Evolutionary conservation across 768 basidiomycete species (phyloP), one percentile per base, ranked within the genome.

Genomic region (Tricholoma furcatifolium): DNA sequence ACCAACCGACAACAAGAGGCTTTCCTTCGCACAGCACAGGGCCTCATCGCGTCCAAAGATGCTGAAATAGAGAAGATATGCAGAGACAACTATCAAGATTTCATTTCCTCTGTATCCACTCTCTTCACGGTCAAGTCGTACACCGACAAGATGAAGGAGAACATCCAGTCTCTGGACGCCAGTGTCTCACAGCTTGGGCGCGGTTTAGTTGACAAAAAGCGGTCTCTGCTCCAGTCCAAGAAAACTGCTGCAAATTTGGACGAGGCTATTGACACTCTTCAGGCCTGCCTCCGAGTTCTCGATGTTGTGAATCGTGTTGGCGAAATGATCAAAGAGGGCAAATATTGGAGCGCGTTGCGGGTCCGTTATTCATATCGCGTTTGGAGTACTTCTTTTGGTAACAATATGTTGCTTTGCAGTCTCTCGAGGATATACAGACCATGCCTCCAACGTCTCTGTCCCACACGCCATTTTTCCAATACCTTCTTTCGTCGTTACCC

Each of bases 21-120:
- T 10, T 98, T 93, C 70, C 80, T 98, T 50, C 83, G 88, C 47
- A 90, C 87, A 40, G 75, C 98, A 39, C 87, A 91, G 63, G 78
- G 74, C n/a, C 88, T 98, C 62, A 88, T 98, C 54, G 86, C 93
- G 63, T 85, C 93, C 58, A 97, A 98, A 73, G 97, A 99, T 67
- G 79, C 82, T 55, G 96, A 98, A 70, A 99, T 99, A 68, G 93
- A 98, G 73, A 84, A 82, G 54, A 94, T 98, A 68, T 98, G 97
- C 72, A 83, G 86, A 52, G 90, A 93, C 60, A 98, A 98, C 69
- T 98, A 98, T 64, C 93, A 95, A 71, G 96, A 98, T 71, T 99
- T 99, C 62, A 94, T 98, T 31, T 87, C 88, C 24, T 97, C 95
- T 17, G 94, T 98, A 14, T 93, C 93, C n/a, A 98, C 94, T 2